Evolutionary conservation across 148 eudicot species (phyloP).

Genomic region (Rhododendron griersonianum): DNA sequence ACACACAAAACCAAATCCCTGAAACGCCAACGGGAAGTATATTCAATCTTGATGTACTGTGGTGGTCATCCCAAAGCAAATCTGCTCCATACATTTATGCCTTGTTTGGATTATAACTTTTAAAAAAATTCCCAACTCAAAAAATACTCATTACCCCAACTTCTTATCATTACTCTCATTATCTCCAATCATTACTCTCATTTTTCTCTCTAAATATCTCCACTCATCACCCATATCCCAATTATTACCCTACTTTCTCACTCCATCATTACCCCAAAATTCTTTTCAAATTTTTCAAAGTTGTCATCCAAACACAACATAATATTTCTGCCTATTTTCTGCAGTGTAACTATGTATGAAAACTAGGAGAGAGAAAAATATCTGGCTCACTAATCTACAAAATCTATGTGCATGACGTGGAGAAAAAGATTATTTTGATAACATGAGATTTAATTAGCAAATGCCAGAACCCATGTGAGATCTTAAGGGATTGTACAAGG

Average conservation of each 20-base stretch:
- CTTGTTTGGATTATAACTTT: no score
- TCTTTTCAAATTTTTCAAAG: no score
- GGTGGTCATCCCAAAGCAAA: background rate
- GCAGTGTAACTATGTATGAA: background rate
- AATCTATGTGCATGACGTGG: background rate
- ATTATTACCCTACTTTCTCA: no score
- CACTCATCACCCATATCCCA: no score
- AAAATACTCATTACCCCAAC: no score
- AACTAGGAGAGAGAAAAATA: background rate
- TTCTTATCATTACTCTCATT: no score
- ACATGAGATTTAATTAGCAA: background rate
- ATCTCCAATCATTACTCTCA: no score
- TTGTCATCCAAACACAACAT: no score
- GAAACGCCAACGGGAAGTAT: background rate
- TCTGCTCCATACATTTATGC: background rate
- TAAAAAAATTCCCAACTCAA: no score
- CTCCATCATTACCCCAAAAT: no score
- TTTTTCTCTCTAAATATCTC: no score
- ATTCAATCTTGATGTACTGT: background rate
- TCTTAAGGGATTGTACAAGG: background rate
- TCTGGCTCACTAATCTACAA: background rate
- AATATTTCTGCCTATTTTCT: background rate
- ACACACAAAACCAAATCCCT: background rate
- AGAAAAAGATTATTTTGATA: background rate
- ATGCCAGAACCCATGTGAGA: constrained; percentile 8